Percentiles rank a stretch among this genome's conserved stretches.
Evolutionary conservation across 192 early-diverging fungal species (phyloP).

Genomic region (Coemansia nantahalensis): DNA sequence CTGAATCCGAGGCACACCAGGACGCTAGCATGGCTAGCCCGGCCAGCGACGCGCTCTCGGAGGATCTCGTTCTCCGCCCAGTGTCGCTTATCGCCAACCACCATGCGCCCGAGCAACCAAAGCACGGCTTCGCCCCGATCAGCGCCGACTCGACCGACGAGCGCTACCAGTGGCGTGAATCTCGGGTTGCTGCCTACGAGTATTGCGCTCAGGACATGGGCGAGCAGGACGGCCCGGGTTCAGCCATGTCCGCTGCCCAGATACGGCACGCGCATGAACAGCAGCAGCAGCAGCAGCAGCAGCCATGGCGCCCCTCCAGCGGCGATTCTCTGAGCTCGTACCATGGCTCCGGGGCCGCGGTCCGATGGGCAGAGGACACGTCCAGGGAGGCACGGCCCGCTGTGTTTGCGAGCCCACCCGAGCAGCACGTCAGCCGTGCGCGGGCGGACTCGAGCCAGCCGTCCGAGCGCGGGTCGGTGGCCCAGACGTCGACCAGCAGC

Average conservation of each 20-base stretch:
- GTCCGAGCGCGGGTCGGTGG: background rate
- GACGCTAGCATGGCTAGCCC: conserved; percentile 2
- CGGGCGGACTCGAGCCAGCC: background rate
- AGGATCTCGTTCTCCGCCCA: conserved; percentile 41
- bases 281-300: conserved; percentile 10
- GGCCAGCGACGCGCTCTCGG: conserved; percentile 20
- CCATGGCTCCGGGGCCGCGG: background rate
- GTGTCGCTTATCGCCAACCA: conserved; percentile 20
- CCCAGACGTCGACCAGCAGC: background rate
- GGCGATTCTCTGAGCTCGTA: background rate
- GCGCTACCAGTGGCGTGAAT: conserved; percentile 9
- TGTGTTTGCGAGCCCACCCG: background rate
- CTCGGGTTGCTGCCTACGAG: conserved; percentile 32
- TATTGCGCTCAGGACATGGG: conserved; percentile 6
- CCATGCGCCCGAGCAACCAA: background rate
- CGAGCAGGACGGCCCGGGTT: background rate
- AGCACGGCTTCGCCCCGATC: background rate
- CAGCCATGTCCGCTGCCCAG: background rate
- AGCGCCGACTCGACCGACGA: conserved; percentile 3
- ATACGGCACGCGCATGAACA: too few relatives aligned
- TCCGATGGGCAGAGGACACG: conserved; percentile 18
- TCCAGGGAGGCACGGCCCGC: background rate
- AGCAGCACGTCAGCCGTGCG: conserved; percentile 1
- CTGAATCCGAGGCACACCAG: too few relatives aligned
- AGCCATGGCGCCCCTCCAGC: conserved; percentile 16